Conservation (phyloP, 176 grass and related monocot species). For the Oryza australiensis region DNA sequence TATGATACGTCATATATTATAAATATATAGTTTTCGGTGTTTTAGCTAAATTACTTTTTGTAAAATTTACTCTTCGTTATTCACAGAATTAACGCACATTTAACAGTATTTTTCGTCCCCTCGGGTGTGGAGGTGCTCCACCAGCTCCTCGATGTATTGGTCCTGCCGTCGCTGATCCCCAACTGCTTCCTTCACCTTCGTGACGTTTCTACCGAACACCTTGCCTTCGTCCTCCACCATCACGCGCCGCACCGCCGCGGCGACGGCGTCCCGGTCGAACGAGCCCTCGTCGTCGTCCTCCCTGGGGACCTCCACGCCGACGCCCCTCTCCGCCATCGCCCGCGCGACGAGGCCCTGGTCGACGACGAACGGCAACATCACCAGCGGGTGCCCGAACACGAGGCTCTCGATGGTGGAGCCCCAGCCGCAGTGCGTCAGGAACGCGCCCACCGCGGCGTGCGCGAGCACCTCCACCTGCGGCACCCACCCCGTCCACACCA, state of each 20-base stretch:
- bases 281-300: constrained; percentile 44
- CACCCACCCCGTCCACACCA: constrained; percentile 41
- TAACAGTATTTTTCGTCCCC: too few species aligned
- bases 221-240: constrained; percentile 53
- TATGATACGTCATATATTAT: too few species aligned
- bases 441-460: constrained; percentile 43
- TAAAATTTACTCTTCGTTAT: too few species aligned
- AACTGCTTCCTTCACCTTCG: neutral
- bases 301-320: constrained; percentile 49
- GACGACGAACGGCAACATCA: constrained; percentile 46
- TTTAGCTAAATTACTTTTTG: too few species aligned
- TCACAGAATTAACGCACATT: too few species aligned
- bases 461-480: constrained; percentile 45
- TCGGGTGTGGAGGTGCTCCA: neutral
- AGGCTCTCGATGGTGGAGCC: constrained; percentile 64
- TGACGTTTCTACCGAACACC: constrained; percentile 17
- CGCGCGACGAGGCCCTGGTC: constrained; percentile 47
- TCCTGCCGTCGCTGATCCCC: constrained; percentile 18
- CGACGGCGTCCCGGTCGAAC: constrained; percentile 36
- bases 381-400: constrained; percentile 52
- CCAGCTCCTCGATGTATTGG: constrained; percentile 43
- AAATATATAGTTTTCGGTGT: too few species aligned
- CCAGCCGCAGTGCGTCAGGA: constrained; percentile 76
- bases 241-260: constrained; percentile 18
- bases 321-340: constrained; percentile 21